A percentile compares a stretch with the other conserved stretches of the same genome.
phyloP scores from a whole-genome alignment of 1,139 yeast genomes.

The Lodderomyces orthopsilosis region DNA sequence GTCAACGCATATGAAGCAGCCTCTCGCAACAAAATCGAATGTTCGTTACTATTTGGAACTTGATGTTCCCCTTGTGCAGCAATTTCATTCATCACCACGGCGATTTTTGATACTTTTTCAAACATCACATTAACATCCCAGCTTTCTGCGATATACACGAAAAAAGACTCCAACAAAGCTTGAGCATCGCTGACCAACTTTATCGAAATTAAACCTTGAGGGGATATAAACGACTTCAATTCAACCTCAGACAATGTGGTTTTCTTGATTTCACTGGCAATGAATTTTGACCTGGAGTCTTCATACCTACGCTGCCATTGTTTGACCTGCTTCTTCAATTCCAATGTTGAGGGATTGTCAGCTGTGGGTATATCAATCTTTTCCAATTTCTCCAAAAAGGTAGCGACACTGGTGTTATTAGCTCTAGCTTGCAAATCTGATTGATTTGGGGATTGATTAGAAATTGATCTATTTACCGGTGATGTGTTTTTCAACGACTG shows the following conservation, averaged over 20 bases:
- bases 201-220: slow-evolving; percentile 46
- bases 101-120: slow-evolving; percentile 52
- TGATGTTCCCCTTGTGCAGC: slow-evolving; percentile 42
- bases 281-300: slow-evolving; percentile 32
- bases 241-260: slow-evolving; percentile 24
- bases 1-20: slow-evolving; percentile 77
- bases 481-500: slow-evolving; percentile 31
- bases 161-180: slow-evolving; percentile 45
- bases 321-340: slow-evolving; percentile 30
- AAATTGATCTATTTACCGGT: slow-evolving; percentile 7
- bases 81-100: slow-evolving; percentile 48
- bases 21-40: slow-evolving; percentile 52
- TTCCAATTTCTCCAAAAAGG: slow-evolving; percentile 30
- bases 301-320: slow-evolving; percentile 51
- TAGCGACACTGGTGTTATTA: slow-evolving; percentile 18
- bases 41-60: slow-evolving; percentile 34
- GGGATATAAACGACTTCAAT: slow-evolving; percentile 30
- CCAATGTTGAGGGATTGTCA: slow-evolving; percentile 19
- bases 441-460: slow-evolving; percentile 3
- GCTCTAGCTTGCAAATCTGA: background rate
- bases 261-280: slow-evolving; percentile 21
- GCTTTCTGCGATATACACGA: slow-evolving; percentile 31
- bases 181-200: slow-evolving; percentile 45
- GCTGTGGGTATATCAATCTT: slow-evolving; percentile 19
- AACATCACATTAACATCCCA: slow-evolving; percentile 46